A percentile compares a stretch with the other conserved stretches of the same genome.
Evolutionary conservation across 1,284 basidiomycete genomes (phyloP).

Genomic region (Hemileia vastatrix): DNA sequence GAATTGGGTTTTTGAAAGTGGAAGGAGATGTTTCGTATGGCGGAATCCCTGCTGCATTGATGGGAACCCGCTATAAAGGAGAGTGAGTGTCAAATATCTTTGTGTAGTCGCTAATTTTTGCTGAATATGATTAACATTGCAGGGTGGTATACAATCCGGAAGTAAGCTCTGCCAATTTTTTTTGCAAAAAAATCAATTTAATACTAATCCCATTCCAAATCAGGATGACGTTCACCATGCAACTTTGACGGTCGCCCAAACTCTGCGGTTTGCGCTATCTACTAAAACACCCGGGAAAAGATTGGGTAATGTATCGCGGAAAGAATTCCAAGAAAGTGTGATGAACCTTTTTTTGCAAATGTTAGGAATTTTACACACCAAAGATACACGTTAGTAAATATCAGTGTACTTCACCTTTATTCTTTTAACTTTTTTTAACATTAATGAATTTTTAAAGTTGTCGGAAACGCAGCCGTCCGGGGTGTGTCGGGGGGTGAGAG

Average conservation of each 20-base stretch:
- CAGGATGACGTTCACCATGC: conserved; percentile 57
- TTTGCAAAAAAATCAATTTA: conserved; percentile 29
- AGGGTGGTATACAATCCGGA: conserved; percentile 31
- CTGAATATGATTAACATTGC: conserved; percentile 30
- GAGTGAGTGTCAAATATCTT: conserved; percentile 46
- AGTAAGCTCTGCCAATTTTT: conserved; percentile 28
- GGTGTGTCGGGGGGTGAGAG: conserved; percentile 54
- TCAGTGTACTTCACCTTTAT: no score
- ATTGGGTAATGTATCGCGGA: conserved; percentile 48
- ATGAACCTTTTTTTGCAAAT: conserved; percentile 52
- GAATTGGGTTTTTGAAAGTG: conserved; percentile 43
- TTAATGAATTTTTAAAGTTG: conserved; percentile 48
- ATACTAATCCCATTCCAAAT: conserved; percentile 25
- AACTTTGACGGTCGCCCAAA: conserved; percentile 54
- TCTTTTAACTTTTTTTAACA: conserved; percentile 30
- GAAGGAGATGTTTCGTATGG: conserved; percentile 59
- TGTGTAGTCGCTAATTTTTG: conserved; percentile 25
- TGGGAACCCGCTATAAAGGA: conserved; percentile 15
- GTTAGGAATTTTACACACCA: conserved; percentile 48
- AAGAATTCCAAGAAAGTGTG: conserved; percentile 51
- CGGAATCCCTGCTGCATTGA: conserved; percentile 46
- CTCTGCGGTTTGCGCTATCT: conserved; percentile 51
- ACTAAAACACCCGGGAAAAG: conserved; percentile 52
- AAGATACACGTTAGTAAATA: conserved; percentile 40
- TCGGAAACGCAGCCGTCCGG: conserved; percentile 51